Evolutionary conservation across 768 basidiomycete genomes (phyloP), one percentile per base, ranked within the genome.

Genomic region (Tephrocybe sp.): DNA sequence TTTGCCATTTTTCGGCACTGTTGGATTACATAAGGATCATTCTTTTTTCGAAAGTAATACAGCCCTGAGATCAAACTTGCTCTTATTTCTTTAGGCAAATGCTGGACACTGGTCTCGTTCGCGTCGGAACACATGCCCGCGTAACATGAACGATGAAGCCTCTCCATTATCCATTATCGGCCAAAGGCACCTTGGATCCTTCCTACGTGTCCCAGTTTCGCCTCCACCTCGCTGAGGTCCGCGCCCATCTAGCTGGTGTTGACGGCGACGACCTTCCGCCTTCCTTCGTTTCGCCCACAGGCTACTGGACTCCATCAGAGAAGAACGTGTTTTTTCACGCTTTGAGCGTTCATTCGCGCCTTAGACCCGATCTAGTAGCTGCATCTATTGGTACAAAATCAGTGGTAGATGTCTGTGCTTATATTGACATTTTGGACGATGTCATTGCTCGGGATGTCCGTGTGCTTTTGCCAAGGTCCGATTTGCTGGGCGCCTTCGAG

Each of bases 301-400:
- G 75, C 33, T 74, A 69, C 51, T 93, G 91, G 91, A 82, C 85
- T 3, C 63, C 75, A 0, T 57, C 68, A n/a, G 92, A 94, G 61
- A 86, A 88, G 54, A 73, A 82, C 23, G 56, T 62, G 0, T 90
- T 93, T 68, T 93, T 92, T 65, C 85, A 81, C 64, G 85, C 79
- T 0, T 65, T 93, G 18, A 67, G 77, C 23, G 64, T 83, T 1
- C 71, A 88, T 66, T 93, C 90, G 17, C 78, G 87, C 21, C 74
- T 87, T 37, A 71, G 89, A 18, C 87, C 90, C 0, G 92, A 93
- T 65, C 76, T 93, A 41, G 86, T 94, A 44, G 83, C 89, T 0
- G 73, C 70, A 4, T 77, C 77, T 43, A 70, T 93, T n/a, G 73
- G 73, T 52, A 83, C 85, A 18, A 90, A 87, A 68, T 80, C 73